Percentiles rank a stretch among this genome's conserved stretches.
Conservation (phyloP, 208 protist genomes). For the Wallacemonas sp. region DNA sequence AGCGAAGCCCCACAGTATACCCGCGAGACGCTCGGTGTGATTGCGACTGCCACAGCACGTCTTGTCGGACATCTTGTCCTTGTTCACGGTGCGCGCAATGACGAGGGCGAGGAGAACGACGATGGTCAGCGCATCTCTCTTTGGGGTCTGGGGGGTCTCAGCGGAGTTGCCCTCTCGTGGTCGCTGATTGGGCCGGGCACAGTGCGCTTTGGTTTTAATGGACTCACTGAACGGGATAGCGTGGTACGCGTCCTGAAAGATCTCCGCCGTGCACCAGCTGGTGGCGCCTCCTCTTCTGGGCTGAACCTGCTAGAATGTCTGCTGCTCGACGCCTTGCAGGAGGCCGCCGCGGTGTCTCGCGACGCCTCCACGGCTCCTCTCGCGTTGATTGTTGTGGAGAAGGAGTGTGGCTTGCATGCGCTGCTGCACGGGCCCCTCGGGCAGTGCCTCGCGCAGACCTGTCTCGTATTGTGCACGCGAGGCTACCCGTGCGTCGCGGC, state of each 20-base stretch:
- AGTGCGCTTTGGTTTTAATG: neutral
- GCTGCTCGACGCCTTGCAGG: neutral
- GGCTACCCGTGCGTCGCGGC: slow-evolving; percentile 79
- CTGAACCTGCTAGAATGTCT: neutral
- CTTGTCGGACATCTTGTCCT: slow-evolving; percentile 37
- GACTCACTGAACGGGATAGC: too few relatives aligned
- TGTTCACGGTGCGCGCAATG: neutral
- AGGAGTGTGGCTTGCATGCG: slow-evolving; percentile 63
- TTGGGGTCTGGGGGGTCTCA: neutral
- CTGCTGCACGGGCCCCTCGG: slow-evolving; percentile 25
- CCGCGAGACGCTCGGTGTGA: slow-evolving; percentile 47
- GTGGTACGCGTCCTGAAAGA: too few relatives aligned
- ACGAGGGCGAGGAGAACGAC: neutral
- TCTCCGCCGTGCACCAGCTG: too few relatives aligned
- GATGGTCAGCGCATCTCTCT: neutral
- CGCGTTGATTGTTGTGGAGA: slow-evolving; percentile 75
- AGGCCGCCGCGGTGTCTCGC: too few relatives aligned
- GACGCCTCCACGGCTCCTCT: neutral
- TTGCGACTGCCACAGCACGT: slow-evolving; percentile 31
- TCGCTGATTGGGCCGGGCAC: neutral
- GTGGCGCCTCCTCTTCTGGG: too few relatives aligned
- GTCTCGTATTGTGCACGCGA: slow-evolving; percentile 62
- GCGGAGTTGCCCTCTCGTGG: slow-evolving; percentile 3
- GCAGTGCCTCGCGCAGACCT: neutral
- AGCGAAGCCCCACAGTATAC: slow-evolving; percentile 28